Evolutionary conservation across 1,284 basidiomycete species (phyloP).

Genomic region (Clitocybe nebularis): DNA sequence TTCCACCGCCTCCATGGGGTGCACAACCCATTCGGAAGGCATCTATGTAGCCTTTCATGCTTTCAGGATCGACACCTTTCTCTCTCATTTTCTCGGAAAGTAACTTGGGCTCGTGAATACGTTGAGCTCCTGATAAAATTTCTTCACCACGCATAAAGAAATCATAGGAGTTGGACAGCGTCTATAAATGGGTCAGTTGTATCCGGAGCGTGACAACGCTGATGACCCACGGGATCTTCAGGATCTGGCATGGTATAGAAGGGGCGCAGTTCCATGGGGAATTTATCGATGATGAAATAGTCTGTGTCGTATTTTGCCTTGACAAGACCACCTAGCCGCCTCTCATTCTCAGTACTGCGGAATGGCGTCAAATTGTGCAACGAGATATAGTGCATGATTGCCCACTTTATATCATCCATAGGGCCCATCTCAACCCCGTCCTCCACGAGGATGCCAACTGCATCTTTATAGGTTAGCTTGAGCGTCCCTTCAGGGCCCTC

Average conservation of each 20-base stretch:
- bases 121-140: slow-evolving; percentile 96
- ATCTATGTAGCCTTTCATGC: slow-evolving; percentile 90
- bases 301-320: slow-evolving; percentile 94
- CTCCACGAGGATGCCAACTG: slow-evolving; percentile 80
- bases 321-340: slow-evolving; percentile 84
- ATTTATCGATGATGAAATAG: slow-evolving; percentile 98
- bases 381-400: not conserved
- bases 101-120: slow-evolving; percentile 87
- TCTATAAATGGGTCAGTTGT: slow-evolving; percentile 35
- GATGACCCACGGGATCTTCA: slow-evolving; percentile 65
- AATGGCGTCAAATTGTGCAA: not conserved
- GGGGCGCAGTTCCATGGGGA: slow-evolving; percentile 88
- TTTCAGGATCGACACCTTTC: slow-evolving; percentile 80
- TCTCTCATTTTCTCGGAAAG: slow-evolving; percentile 82
- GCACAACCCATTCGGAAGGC: slow-evolving; percentile 93
- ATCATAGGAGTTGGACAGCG: slow-evolving; percentile 96
- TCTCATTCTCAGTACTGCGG: slow-evolving; percentile 86
- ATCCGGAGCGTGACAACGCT: slow-evolving; percentile 2
- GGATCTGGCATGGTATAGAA: slow-evolving; percentile 99
- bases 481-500: slow-evolving; percentile 80
- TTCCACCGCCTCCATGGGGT: slow-evolving; percentile 83
- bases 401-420: slow-evolving; percentile 86
- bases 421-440: slow-evolving; percentile 75
- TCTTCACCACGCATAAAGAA: slow-evolving; percentile 99
- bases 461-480: slow-evolving; percentile 82